A percentile compares a stretch with the other conserved stretches of the same genome.
Evolutionary conservation across 2,329 filamentous ascomycete species (phyloP).

Genomic region (Cytospora chrysosperma): DNA sequence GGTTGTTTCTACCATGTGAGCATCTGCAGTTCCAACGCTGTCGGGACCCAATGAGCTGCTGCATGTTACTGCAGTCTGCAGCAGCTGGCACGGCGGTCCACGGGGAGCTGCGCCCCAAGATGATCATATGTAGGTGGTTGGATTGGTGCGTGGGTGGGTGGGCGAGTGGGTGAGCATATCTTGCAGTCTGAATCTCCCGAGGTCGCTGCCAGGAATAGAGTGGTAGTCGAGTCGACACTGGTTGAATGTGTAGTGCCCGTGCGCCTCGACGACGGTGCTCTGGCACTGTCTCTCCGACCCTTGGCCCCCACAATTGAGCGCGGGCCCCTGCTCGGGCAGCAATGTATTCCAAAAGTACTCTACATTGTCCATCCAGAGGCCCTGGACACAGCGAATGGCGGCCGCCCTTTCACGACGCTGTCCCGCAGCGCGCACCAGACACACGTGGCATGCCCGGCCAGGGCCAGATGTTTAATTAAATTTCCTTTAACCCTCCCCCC

Average conservation of each 20-base stretch:
- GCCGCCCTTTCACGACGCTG: constrained; percentile 3
- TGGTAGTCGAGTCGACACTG: neutral
- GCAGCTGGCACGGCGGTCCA: neutral
- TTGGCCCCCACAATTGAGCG: neutral
- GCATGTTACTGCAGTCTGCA: neutral
- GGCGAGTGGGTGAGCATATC: neutral
- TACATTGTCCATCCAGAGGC: neutral
- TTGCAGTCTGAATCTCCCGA: neutral
- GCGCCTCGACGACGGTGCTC: constrained; percentile 4
- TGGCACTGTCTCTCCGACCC: constrained; percentile 5
- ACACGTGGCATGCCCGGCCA: constrained; percentile 20
- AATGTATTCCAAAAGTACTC: neutral
- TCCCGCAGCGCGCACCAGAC: constrained; percentile 16
- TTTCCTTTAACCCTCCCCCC: constrained; percentile 1
- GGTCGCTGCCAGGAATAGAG: neutral
- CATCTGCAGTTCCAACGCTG: neutral
- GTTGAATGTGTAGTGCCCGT: constrained; percentile 10
- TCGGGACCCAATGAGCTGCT: neutral
- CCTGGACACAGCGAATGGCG: neutral
- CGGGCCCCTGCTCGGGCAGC: neutral
- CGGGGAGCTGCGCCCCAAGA: constrained; percentile 1
- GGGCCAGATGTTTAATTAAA: constrained; percentile 12
- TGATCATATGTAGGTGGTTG: neutral
- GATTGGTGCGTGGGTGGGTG: neutral
- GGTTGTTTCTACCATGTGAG: neutral